A percentile compares a stretch with the other conserved stretches of the same genome.
Conservation (phyloP, 208 protist species). For the Vickermania ingenoplastis region DNA sequence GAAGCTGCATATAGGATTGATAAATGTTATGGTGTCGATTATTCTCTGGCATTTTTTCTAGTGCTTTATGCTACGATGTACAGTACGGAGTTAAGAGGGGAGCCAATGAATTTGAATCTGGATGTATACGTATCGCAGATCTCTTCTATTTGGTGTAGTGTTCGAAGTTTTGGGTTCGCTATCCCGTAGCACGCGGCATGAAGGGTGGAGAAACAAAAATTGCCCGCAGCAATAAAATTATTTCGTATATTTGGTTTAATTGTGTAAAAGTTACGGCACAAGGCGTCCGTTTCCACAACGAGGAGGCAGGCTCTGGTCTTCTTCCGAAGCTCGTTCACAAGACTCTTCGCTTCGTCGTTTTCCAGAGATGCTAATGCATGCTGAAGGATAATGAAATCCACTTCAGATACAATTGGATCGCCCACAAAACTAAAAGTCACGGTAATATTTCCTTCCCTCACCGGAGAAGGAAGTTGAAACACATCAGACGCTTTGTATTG, state of each 20-base stretch:
- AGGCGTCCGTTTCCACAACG: slow-evolving; percentile 52
- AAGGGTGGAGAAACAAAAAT: slow-evolving; percentile 34
- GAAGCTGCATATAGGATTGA: too few relatives aligned
- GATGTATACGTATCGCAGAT: slow-evolving; percentile 16
- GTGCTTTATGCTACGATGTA: slow-evolving; percentile 13
- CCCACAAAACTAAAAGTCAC: slow-evolving; percentile 14
- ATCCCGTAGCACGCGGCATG: slow-evolving; percentile 27
- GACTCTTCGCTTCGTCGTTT: slow-evolving; percentile 14
- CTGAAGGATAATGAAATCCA: slow-evolving; percentile 70
- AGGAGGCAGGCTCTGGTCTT: slow-evolving; percentile 31
- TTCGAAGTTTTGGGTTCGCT: slow-evolving; percentile 17
- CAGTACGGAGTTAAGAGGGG: slow-evolving; percentile 59
- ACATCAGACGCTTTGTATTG: not conserved
- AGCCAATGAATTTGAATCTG: slow-evolving; percentile 61
- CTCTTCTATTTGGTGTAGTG: slow-evolving; percentile 28
- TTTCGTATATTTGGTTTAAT: slow-evolving; percentile 22
- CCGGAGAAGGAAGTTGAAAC: not conserved
- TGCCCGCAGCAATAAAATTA: slow-evolving; percentile 34
- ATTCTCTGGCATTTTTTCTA: too few relatives aligned
- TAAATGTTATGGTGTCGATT: too few relatives aligned
- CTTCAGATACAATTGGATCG: not conserved
- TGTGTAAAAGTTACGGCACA: slow-evolving; percentile 53
- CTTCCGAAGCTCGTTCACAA: slow-evolving; percentile 8
- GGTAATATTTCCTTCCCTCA: not conserved
- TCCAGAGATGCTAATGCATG: slow-evolving; percentile 40